Evolutionary conservation across 768 basidiomycete genomes (phyloP).

Genomic region (Leccinum obscurum): DNA sequence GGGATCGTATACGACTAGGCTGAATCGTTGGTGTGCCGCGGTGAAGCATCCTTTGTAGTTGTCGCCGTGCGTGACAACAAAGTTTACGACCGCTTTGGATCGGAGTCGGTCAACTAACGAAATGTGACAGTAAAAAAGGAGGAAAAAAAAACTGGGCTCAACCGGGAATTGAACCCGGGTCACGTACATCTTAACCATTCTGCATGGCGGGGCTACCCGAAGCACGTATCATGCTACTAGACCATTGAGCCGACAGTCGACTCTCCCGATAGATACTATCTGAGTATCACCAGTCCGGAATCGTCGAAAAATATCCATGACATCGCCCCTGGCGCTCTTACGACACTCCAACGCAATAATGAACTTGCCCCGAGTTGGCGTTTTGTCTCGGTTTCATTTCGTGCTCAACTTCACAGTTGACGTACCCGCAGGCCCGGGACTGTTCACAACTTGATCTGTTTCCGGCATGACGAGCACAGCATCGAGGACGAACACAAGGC

Average conservation of each 20-base stretch:
- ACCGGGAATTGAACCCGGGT: constrained; percentile 40
- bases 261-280: not conserved
- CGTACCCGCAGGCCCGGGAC: too few relatives aligned
- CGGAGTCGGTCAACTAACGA: not conserved
- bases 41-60: constrained; percentile 21
- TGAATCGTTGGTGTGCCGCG: not conserved
- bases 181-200: constrained; percentile 37
- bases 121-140: not conserved
- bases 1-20: not conserved
- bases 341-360: too few relatives aligned
- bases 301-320: not conserved
- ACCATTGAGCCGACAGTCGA: constrained; percentile 30
- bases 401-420: not conserved
- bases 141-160: constrained; percentile 27
- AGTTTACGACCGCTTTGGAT: not conserved
- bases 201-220: constrained; percentile 28
- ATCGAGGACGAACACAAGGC: not conserved
- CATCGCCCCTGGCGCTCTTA: not conserved
- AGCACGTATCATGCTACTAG: constrained; percentile 40
- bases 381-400: not conserved
- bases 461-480: not conserved
- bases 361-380: too few relatives aligned
- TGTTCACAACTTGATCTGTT: not conserved
- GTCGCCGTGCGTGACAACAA: constrained; percentile 1
- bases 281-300: not conserved